Conservation (phyloP, 768 basidiomycete species). For the Amylocystis lapponica region DNA sequence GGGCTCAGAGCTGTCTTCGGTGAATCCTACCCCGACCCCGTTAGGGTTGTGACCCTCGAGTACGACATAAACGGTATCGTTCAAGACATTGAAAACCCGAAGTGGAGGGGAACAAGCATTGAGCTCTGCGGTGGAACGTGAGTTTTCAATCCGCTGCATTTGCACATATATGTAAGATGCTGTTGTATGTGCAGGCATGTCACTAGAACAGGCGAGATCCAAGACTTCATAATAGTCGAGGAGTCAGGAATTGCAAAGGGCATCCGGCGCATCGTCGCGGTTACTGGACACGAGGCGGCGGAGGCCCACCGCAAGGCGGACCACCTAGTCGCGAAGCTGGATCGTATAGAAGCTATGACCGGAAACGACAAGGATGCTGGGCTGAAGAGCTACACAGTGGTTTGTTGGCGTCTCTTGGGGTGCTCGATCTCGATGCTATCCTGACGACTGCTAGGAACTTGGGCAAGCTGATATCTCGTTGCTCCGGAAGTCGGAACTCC, state of each 20-base stretch:
- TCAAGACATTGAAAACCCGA: conserved; percentile 79
- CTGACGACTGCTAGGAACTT: conserved; percentile 59
- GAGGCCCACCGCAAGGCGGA: conserved; percentile 69
- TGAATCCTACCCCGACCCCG: conserved; percentile 96
- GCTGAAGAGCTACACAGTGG: conserved; percentile 75
- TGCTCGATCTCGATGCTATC: background rate
- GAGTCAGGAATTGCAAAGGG: conserved; percentile 98
- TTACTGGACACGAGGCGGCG: conserved; percentile 91
- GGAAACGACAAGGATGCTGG: conserved; percentile 86
- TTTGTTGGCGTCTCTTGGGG: conserved; percentile 29
- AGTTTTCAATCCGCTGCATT: conserved; percentile 26
- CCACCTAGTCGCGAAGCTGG: conserved; percentile 55
- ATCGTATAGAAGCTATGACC: conserved; percentile 48
- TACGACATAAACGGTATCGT: conserved; percentile 83
- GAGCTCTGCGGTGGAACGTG: conserved; percentile 99
- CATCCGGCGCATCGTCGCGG: conserved; percentile 88
- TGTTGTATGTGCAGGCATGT: conserved; percentile 62
- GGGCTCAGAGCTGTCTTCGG: conserved; percentile 96
- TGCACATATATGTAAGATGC: background rate
- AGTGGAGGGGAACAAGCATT: conserved; percentile 87
- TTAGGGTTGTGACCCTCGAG: conserved; percentile 89
- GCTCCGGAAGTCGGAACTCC: conserved; percentile 72
- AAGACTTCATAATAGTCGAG: conserved; percentile 90
- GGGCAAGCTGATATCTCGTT: conserved; percentile 87
- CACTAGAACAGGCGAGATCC: conserved; percentile 94